Evolutionary conservation across 2,329 filamentous ascomycete species (phyloP), one percentile per base, ranked within the genome.

Genomic region (Fusarium zealandicum): DNA sequence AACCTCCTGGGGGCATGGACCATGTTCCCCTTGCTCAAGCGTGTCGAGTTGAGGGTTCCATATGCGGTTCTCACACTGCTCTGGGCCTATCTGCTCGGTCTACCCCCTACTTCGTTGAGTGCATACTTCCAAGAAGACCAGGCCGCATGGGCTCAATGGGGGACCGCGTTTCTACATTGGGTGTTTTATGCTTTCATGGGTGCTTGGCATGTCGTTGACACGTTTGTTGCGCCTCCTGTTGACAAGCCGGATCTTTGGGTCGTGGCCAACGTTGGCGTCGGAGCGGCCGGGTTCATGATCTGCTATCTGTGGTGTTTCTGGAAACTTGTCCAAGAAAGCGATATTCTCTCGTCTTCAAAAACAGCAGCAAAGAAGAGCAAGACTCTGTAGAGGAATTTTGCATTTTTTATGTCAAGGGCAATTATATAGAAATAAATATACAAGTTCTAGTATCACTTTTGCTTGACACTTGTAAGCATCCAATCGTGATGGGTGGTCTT

Each of bases 221-320:
- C 82, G 2, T 86, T 86, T 55, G 75, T 92, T 1, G 57, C 73
- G 9, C 87, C 93, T 12, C 93, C 93, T 5, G 65, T 77, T 0
- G 80, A 82, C 52, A 97, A 96, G 75, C 95, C 95, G 1, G 95
- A 99, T 76, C 77, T 99, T 2, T 99, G 93, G 93, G 88, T 96
- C 3, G 93, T 99, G 3, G 82, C 87, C 11, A 99, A 99, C 68
- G 92, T 95, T 8, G 86, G 92, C 14, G 75, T 98, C 17, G 95
- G 95, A 7, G 90, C 90, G 17, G 87, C 84, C 4, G 95, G 92
- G 0, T 99, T 98, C 71, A 84, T 84, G 0, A 76, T 96, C 28
- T 96, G 92, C 73, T 98, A 97, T 72, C 69, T 95, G 7, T 99
- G 95, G 95, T 97, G 93, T 73, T 74, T 95, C 57, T 89, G 86